Conservation (phyloP, 129 eudicot genomes). For the Tanacetum coccineum region DNA sequence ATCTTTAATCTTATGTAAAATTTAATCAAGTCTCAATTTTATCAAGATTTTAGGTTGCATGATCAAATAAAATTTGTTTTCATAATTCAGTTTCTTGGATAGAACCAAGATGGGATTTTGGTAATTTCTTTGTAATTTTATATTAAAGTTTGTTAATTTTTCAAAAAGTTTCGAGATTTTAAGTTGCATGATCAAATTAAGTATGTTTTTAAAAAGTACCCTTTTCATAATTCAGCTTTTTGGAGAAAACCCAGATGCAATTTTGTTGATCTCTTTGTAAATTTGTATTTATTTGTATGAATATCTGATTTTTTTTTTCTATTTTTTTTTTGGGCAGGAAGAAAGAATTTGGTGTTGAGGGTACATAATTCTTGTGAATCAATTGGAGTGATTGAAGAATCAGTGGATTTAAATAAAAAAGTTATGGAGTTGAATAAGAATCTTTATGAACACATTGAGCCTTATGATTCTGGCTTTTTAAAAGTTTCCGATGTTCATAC, state of each 20-base stretch:
- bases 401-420: conserved; percentile 49
- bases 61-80: neutral
- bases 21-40: too few species aligned
- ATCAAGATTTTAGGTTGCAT: neutral
- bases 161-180: too few species aligned
- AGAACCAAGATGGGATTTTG: too few species aligned
- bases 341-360: conserved; percentile 33
- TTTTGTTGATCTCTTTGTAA: neutral
- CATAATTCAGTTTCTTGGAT: too few species aligned
- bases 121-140: too few species aligned
- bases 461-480: conserved; percentile 77
- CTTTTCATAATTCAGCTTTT: neutral
- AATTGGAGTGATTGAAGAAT: conserved; percentile 19
- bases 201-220: neutral
- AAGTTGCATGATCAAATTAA: too few species aligned
- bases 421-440: conserved; percentile 39
- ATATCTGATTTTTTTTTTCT: too few species aligned
- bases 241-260: conserved; percentile 11
- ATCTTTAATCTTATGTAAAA: conserved; percentile 15
- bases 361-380: conserved; percentile 40
- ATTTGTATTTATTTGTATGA: too few species aligned
- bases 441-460: conserved; percentile 74
- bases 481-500: conserved; percentile 91
- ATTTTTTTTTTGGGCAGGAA: conserved; percentile 33
- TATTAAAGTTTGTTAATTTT: too few species aligned